Base-by-base conservation (phyloP, 2,329 filamentous ascomycete species). In the Trichophyton rubrum region DNA sequence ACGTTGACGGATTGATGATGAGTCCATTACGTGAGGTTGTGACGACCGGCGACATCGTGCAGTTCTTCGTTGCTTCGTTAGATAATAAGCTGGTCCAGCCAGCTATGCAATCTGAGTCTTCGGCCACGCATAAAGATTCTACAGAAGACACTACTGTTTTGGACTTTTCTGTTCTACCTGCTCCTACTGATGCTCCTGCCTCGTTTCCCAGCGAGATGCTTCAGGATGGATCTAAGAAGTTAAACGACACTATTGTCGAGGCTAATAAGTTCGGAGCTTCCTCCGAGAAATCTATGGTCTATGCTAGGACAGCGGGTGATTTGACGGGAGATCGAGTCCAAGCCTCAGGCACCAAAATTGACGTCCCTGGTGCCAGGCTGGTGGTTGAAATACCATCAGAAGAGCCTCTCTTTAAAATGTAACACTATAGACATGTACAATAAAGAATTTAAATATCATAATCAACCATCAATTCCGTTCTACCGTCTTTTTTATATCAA, bases 21-120 rank as follows among this genome's bases (percentile, higher is more conserved):
- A 71, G 73, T 6, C 66, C 69, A 5, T 65, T 76, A n/a, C 73
- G 72, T 22, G 73, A 76, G 64, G 68, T 71, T 20, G 73, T 72
- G 57, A 67, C 66, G 40, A 59, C 67, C 24, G 73, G 73, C 4
- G 73, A 76, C 63, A 71, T 71, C 40, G 67, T 76, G 41, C 72
- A 76, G 59, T 76, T 76, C 58, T 74, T 75, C 60, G 73, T 73
- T 33, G 69, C 72, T 7, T 40, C 30, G n/a, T 30, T 57, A 33
- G 55, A 57, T 33, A 38, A 56, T 57, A 30, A n/a, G n/a, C 17
- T 24, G 22, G 33, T 5, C 22, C 33, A n/a, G 6, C 3, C 24
- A 6, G 9, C 22, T 53, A n/a, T 17, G 27, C 22, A 15, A n/a
- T 7, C n/a, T 13, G 24, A 53, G 24, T 4, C 15, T n/a, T 8